Evolutionary conservation across 331 rosid species (phyloP).

Genomic region (Arachis monticola): DNA sequence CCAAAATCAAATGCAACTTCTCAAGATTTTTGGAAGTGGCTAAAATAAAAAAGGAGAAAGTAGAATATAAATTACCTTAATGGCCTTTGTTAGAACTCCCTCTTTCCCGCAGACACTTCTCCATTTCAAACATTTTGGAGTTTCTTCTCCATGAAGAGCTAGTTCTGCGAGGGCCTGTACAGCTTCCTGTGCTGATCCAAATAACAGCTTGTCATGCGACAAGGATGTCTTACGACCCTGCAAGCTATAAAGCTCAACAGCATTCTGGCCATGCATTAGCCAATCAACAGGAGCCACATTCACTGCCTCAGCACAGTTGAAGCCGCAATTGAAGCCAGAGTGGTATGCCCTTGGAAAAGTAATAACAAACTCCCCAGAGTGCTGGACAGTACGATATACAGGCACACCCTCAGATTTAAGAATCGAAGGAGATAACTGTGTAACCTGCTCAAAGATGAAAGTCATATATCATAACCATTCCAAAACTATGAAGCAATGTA

Average conservation of each 20-base stretch:
- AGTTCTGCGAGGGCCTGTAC: slow-evolving; percentile 61
- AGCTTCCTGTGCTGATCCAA: slow-evolving; percentile 82
- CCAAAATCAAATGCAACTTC: slow-evolving; percentile 23
- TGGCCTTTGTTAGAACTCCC: slow-evolving; percentile 73
- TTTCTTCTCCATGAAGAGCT: slow-evolving; percentile 53
- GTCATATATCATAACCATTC: slow-evolving; percentile 26
- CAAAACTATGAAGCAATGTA: slow-evolving; percentile 21
- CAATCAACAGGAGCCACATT: slow-evolving; percentile 99
- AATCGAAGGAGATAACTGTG: slow-evolving; percentile 96
- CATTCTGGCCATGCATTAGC: slow-evolving; percentile 93
- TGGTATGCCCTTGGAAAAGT: slow-evolving; percentile 99
- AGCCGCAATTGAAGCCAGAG: slow-evolving; percentile 95
- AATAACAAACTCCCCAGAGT: slow-evolving; percentile 90
- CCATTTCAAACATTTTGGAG: slow-evolving; percentile 59
- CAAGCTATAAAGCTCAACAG: slow-evolving; percentile 84
- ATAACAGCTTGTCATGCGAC: slow-evolving; percentile 89
- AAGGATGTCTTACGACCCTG: slow-evolving; percentile 89
- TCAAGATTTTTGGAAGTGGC: slow-evolving; percentile 15
- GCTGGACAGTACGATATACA: slow-evolving; percentile 80
- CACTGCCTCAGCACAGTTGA: slow-evolving; percentile 99
- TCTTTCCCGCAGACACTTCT: slow-evolving; percentile 71
- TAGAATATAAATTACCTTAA: slow-evolving; percentile 58
- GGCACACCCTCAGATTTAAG: slow-evolving; percentile 94
- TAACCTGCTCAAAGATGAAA: slow-evolving; percentile 67
- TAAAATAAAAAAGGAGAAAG: slow-evolving; percentile 28